These are phyloP conservation scores for Yamadazyma atlantica DNA, from an alignment of 1,139 yeast genomes.

Conservation along the genomic window DNA sequence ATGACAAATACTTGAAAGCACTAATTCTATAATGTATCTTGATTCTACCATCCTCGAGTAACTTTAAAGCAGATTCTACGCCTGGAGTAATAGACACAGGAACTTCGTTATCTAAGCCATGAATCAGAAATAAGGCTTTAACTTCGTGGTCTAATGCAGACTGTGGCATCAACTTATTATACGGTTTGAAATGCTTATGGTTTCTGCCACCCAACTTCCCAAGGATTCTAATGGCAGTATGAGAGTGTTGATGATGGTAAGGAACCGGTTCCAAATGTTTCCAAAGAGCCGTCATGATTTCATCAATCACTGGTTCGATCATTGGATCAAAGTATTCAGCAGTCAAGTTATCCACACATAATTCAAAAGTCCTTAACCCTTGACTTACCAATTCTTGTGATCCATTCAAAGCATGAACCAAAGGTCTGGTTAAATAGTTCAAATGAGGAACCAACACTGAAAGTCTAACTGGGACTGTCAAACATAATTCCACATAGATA, in stretches of 20 bases:
- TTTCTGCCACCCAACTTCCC: constrained; percentile 98
- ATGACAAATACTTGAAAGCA: constrained; percentile 72
- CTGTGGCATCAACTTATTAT: constrained; percentile 58
- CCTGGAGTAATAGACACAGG: constrained; percentile 84
- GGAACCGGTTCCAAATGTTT: constrained; percentile 89
- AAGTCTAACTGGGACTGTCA: constrained; percentile 92
- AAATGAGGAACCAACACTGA: constrained; percentile 93
- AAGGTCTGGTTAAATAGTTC: constrained; percentile 82
- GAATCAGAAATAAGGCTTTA: constrained; percentile 64
- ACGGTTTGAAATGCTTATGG: constrained; percentile 77
- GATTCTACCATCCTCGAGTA: constrained; percentile 65
- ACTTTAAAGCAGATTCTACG: constrained; percentile 66
- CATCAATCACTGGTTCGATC: constrained; percentile 91
- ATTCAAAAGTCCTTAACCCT: constrained; percentile 88
- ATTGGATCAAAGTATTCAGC: constrained; percentile 97
- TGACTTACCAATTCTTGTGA: constrained; percentile 90
- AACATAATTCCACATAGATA: constrained; percentile 87
- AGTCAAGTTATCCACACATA: constrained; percentile 95
- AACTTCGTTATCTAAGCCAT: constrained; percentile 61
- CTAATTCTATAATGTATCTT: constrained; percentile 69
- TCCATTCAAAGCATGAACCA: constrained; percentile 88
- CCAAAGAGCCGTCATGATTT: constrained; percentile 92
- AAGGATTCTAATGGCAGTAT: constrained; percentile 86
- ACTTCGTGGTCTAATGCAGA: constrained; percentile 67
- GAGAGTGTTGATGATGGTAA: constrained; percentile 89